Base-by-base conservation (phyloP, 1,284 basidiomycete species). In the Trametes hirsuta region DNA sequence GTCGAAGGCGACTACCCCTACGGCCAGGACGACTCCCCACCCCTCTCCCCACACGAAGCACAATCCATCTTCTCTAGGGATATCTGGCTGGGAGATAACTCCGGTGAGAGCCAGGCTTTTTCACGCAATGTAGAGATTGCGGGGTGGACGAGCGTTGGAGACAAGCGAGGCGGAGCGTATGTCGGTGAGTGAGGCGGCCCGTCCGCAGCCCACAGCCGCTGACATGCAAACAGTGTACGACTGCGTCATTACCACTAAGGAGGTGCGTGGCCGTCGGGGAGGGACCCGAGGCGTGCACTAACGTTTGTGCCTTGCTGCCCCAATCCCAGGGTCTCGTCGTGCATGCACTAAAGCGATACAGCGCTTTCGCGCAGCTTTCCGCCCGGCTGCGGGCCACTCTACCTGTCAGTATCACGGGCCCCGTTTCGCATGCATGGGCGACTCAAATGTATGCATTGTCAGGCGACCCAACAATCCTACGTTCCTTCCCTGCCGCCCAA, bases 401-500 rank as follows among this genome's bases (percentile, higher is more conserved):
- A 2, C 86, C 88, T 0, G 84, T 86, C 65, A 52, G 83, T 61
- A 8, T 42, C 18, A 30, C 72, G 39, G 11, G 14, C 48, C 15
- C 39, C 15, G 30, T 4, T 35, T 21, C 11, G 18, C n/a, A 53
- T 9, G 2, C 8, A 11, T 15, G 40, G 21, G 9, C 6, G 18
- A 10, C 37, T 45, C 36, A 36, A 14, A 45, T 40, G 24, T 2
- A 10, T 10, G 6, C 44, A 10, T 42, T 12, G 35, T 4, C 44
- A 66, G 48, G 65, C 86, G 80, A 72, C 68, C 15, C 74, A 81
- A 37, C 79, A 83, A 52, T 75, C 76, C 11, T 80, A 81, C 53
- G 72, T 93, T 5, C 88, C 88, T 1, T 56, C 77, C 0, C 79
- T 92, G 1, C 90, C 90, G 0, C 87, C 90, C 0, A 92, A 91